Percentiles rank a stretch among this genome's conserved stretches.
phyloP scores from a whole-genome alignment of 768 basidiomycete species.

The Royoungia palumana region DNA sequence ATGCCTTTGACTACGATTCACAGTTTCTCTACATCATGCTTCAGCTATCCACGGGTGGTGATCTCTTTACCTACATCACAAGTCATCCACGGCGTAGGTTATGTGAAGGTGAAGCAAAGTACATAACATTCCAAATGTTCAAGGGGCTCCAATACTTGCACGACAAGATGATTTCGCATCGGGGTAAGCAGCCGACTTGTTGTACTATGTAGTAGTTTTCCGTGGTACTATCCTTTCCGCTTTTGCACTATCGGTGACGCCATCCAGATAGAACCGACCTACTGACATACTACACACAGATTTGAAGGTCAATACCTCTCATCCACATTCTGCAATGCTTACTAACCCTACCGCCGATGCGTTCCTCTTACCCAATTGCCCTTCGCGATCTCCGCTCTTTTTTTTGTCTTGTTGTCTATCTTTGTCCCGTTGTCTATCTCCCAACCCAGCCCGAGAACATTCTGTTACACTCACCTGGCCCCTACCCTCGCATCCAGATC shows the following conservation, averaged over 20 bases:
- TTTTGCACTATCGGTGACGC: background rate
- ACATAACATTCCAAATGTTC: slow-evolving; percentile 78
- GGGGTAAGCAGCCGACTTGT: slow-evolving; percentile 53
- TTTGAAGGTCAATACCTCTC: slow-evolving; percentile 48
- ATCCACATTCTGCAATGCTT: background rate
- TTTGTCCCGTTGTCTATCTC: background rate
- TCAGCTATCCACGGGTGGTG: slow-evolving; percentile 81
- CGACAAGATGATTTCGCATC: slow-evolving; percentile 68
- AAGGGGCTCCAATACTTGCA: slow-evolving; percentile 71
- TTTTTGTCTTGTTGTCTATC: background rate
- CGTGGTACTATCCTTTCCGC: background rate
- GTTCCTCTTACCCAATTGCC: background rate
- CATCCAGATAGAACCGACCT: background rate
- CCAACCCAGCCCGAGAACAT: slow-evolving; percentile 74
- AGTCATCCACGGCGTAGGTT: slow-evolving; percentile 54
- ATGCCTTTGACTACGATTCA: slow-evolving; percentile 60
- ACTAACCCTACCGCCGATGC: background rate
- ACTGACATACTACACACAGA: slow-evolving; percentile 38
- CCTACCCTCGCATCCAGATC: slow-evolving; percentile 80
- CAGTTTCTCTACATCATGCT: slow-evolving; percentile 80
- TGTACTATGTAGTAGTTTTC: background rate
- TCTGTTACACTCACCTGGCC: slow-evolving; percentile 70
- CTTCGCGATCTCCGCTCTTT: background rate
- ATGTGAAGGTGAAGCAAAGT: slow-evolving; percentile 79
- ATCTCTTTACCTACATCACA: slow-evolving; percentile 83